phyloP scores from a whole-genome alignment of 148 eudicot species.

The Arbutus unedo region DNA sequence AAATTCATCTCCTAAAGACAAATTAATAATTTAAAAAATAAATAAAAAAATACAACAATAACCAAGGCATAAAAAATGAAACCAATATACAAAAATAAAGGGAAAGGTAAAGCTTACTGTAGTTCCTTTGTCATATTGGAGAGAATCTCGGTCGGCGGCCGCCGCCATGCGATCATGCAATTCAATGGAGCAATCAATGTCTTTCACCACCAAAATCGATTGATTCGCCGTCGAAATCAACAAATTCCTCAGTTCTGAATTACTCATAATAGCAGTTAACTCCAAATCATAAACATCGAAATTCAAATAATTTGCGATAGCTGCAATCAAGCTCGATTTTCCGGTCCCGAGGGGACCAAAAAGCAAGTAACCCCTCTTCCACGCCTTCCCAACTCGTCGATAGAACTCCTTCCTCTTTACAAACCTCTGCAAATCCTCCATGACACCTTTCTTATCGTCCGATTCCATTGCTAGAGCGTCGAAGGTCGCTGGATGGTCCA shows the following conservation, averaged over 20 bases:
- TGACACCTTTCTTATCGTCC: slow-evolving; percentile 19
- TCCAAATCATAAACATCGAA: slow-evolving; percentile 44
- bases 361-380: slow-evolving; percentile 31
- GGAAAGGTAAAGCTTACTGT: no score
- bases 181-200: slow-evolving; percentile 36
- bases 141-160: background rate
- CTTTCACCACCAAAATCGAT: slow-evolving; percentile 36
- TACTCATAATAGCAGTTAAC: slow-evolving; percentile 19
- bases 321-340: slow-evolving; percentile 30
- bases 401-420: slow-evolving; percentile 26
- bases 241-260: slow-evolving; percentile 27
- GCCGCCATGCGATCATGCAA: slow-evolving; percentile 16
- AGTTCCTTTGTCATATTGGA: background rate
- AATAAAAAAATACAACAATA: no score
- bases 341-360: slow-evolving; percentile 33
- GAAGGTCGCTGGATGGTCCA: slow-evolving; percentile 29
- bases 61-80: no score
- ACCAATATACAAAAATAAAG: no score
- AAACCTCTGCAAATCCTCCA: slow-evolving; percentile 31
- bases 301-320: slow-evolving; percentile 25
- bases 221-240: slow-evolving; percentile 25
- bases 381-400: slow-evolving; percentile 27
- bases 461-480: slow-evolving; percentile 27
- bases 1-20: no score
- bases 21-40: no score